A percentile compares a stretch with the other conserved stretches of the same genome.
Conservation (phyloP, 2,329 filamentous ascomycete species). For the Ophiostoma piceae region DNA sequence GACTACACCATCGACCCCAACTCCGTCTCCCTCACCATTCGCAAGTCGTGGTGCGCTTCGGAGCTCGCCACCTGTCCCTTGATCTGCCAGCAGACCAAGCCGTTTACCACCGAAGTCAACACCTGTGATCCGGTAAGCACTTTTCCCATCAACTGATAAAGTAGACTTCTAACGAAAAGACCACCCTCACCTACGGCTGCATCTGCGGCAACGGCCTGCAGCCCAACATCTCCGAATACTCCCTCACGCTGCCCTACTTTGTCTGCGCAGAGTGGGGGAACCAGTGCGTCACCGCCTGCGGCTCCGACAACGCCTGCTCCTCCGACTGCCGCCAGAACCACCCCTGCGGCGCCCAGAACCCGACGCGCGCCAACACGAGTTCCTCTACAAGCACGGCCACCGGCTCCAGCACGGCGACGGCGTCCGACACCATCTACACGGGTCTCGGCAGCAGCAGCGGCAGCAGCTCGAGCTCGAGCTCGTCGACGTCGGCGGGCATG, state of each 20-base stretch:
- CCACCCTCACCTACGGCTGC: constrained; percentile 63
- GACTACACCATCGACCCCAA: constrained; percentile 59
- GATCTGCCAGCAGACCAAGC: constrained; percentile 61
- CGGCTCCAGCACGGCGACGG: constrained; percentile 31
- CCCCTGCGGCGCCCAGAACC: constrained; percentile 66
- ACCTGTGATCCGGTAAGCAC: constrained; percentile 60
- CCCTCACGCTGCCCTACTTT: constrained; percentile 72
- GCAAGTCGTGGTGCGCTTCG: constrained; percentile 60
- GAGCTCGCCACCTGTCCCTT: constrained; percentile 62
- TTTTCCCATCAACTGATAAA: neutral
- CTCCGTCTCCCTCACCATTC: constrained; percentile 47
- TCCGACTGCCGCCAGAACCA: constrained; percentile 58
- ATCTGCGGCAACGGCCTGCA: constrained; percentile 61
- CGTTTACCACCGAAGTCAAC: constrained; percentile 53
- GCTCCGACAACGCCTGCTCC: constrained; percentile 52
- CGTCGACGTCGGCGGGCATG: constrained; percentile 19
- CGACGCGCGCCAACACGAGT: constrained; percentile 56
- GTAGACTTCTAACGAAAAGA: neutral
- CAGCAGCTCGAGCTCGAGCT: constrained; percentile 16
- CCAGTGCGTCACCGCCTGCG: constrained; percentile 60
- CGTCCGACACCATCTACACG: constrained; percentile 36
- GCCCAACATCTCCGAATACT: constrained; percentile 72
- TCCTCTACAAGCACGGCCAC: constrained; percentile 32
- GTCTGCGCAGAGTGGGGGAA: constrained; percentile 66
- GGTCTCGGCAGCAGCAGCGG: constrained; percentile 29